Percentiles rank a stretch among this genome's conserved stretches.
phyloP scores from a whole-genome alignment of 1,284 basidiomycete genomes.

The Grifola frondosa region DNA sequence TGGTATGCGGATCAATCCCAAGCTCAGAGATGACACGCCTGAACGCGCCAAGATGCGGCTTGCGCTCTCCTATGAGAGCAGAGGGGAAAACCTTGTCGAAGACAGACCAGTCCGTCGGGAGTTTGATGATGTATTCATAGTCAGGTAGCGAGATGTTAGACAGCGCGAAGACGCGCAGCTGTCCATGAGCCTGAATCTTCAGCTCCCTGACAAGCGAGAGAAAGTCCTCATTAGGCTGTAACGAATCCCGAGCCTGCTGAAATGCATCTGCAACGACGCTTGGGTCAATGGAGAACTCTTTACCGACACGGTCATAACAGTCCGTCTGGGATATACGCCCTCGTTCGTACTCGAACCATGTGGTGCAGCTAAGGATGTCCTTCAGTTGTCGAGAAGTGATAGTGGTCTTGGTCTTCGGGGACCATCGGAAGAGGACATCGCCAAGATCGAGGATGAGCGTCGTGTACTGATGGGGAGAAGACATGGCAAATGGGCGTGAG shows the following conservation, averaged over 20 bases:
- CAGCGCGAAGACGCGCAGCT: constrained; percentile 51
- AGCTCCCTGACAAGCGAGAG: constrained; percentile 47
- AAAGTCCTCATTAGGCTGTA: constrained; percentile 44
- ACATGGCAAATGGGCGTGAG: too few relatives aligned
- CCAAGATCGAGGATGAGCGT: constrained; percentile 53
- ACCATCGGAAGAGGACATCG: constrained; percentile 60
- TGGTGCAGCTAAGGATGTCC: constrained; percentile 45
- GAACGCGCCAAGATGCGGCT: constrained; percentile 50
- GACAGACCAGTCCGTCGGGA: constrained; percentile 45
- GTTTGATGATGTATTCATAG: constrained; percentile 43
- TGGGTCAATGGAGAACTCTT: constrained; percentile 41
- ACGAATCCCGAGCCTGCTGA: constrained; percentile 45
- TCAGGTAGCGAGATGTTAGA: constrained; percentile 61
- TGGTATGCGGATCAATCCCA: constrained; percentile 40
- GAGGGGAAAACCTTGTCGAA: constrained; percentile 57
- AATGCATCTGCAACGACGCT: constrained; percentile 44
- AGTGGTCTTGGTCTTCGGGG: constrained; percentile 44
- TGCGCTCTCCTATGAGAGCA: constrained; percentile 37
- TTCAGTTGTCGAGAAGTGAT: constrained; percentile 46
- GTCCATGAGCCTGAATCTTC: constrained; percentile 34
- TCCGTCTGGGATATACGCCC: constrained; percentile 46
- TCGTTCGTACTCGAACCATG: constrained; percentile 58
- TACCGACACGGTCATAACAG: constrained; percentile 44
- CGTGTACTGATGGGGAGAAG: constrained; percentile 21
- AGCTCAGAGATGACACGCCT: constrained; percentile 45